phyloP scores from a whole-genome alignment of 805 yeast genomes.

The Schwanniomyces polymorphus region DNA sequence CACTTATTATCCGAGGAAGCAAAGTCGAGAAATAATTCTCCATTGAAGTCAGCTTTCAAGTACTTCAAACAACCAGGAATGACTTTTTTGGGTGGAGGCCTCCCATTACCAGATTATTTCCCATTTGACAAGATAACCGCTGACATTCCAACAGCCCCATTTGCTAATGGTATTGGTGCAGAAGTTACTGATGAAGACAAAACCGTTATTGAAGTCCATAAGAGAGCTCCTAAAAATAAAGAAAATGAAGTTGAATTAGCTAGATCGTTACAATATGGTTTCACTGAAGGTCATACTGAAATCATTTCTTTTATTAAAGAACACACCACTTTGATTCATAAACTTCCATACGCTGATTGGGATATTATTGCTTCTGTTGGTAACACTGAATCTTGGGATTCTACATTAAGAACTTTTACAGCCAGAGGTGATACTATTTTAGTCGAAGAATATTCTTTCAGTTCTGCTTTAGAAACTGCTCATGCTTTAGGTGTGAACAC shows the following conservation, averaged over 20 bases:
- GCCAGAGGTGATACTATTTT: constrained; percentile 80
- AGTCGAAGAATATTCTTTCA: constrained; percentile 79
- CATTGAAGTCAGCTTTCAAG: constrained; percentile 81
- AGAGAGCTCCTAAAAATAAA: constrained; percentile 22
- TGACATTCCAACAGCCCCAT: constrained; percentile 78
- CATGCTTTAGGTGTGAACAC: constrained; percentile 67
- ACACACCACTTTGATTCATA: constrained; percentile 61
- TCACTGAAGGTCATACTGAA: constrained; percentile 78
- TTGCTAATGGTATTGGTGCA: constrained; percentile 75
- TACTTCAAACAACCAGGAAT: constrained; percentile 72
- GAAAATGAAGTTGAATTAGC: constrained; percentile 66
- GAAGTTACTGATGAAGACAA: constrained; percentile 44
- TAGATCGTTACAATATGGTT: constrained; percentile 90
- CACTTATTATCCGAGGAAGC: constrained; percentile 81
- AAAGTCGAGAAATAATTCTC: constrained; percentile 70
- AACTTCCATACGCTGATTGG: constrained; percentile 62
- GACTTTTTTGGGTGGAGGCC: constrained; percentile 92
- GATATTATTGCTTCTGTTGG: constrained; percentile 71
- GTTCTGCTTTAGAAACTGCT: constrained; percentile 83
- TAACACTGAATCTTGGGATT: constrained; percentile 89
- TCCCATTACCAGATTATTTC: constrained; percentile 87
- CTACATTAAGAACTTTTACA: constrained; percentile 73
- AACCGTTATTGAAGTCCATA: constrained; percentile 43
- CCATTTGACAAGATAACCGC: constrained; percentile 81
- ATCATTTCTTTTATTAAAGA: constrained; percentile 65